phyloP scores from a whole-genome alignment of 129 eudicot species.

The Tanacetum coccineum region DNA sequence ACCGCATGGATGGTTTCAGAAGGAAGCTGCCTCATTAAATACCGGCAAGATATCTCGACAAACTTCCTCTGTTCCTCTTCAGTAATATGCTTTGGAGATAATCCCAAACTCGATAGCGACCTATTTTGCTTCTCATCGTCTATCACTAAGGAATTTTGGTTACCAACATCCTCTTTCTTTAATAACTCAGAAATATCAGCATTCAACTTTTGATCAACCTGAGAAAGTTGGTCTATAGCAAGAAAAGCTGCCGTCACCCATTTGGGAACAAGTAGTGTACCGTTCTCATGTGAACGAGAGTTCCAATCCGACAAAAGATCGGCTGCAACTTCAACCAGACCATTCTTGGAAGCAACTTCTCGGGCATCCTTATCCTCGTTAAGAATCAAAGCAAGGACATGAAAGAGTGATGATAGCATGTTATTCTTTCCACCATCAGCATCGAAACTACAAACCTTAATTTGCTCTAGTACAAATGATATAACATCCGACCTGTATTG shows the following conservation, averaged over 20 bases:
- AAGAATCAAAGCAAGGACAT: constrained; percentile 83
- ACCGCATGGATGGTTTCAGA: constrained; percentile 93
- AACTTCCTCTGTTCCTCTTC: constrained; percentile 73
- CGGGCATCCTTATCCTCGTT: constrained; percentile 82
- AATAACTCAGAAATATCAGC: constrained; percentile 66
- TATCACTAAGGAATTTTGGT: constrained; percentile 53
- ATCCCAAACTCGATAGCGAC: constrained; percentile 32
- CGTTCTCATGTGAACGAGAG: constrained; percentile 34
- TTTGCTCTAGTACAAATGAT: constrained; percentile 68
- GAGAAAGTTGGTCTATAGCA: constrained; percentile 80
- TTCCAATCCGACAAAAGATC: constrained; percentile 70
- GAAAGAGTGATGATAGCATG: constrained; percentile 72
- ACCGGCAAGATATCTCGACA: constrained; percentile 72
- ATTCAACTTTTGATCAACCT: constrained; percentile 67
- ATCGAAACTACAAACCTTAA: constrained; percentile 55
- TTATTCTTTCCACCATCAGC: constrained; percentile 54
- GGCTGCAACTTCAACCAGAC: constrained; percentile 74
- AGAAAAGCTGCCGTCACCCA: constrained; percentile 97
- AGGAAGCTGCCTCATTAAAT: constrained; percentile 65
- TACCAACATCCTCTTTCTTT: constrained; percentile 50
- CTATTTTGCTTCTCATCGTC: constrained; percentile 65
- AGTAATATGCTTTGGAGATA: constrained; percentile 47
- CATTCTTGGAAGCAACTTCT: constrained; percentile 70
- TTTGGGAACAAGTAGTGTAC: constrained; percentile 54
- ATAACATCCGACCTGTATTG: constrained; percentile 64